Evolutionary conservation across 257 asterid genomes (phyloP).

Genomic region (Galeopsis tetrahit): DNA sequence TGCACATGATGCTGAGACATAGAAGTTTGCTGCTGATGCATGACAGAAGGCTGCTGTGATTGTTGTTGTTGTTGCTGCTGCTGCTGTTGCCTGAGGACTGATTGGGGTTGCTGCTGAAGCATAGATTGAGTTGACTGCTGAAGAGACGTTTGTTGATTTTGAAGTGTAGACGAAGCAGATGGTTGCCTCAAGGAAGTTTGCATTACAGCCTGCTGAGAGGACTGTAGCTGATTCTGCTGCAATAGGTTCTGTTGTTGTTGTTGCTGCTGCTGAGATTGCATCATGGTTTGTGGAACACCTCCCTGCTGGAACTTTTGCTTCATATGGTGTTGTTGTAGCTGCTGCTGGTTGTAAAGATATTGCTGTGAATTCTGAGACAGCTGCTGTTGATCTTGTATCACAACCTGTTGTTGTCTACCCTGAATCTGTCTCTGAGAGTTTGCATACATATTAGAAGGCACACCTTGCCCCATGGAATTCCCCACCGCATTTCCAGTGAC

Average conservation of each 20-base stretch:
- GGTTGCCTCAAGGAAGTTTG: conserved; percentile 80
- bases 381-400: conserved; percentile 73
- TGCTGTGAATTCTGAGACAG: conserved; percentile 75
- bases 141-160: conserved; percentile 76
- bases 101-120: conserved; percentile 85
- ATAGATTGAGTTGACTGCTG: conserved; percentile 77
- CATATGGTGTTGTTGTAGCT: conserved; percentile 67
- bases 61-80: conserved; percentile 61
- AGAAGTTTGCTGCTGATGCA: conserved; percentile 69
- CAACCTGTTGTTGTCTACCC: conserved; percentile 78
- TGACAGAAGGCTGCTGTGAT: conserved; percentile 51
- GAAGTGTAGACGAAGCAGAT: conserved; percentile 66
- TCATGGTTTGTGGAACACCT: conserved; percentile 58
- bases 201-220: conserved; percentile 84
- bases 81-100: conserved; percentile 83
- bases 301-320: conserved; percentile 84
- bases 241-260: conserved; percentile 66
- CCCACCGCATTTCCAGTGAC: conserved; percentile 62
- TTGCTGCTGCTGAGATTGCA: conserved; percentile 74
- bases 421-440: conserved; percentile 80
- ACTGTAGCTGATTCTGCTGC: conserved; percentile 78
- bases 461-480: conserved; percentile 76
- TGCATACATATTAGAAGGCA: conserved; percentile 69
- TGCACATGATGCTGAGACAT: conserved; percentile 66
- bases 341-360: conserved; percentile 84